These are phyloP conservation scores for Stachybotrys echinatus DNA, from an alignment of 2,329 filamentous ascomycete species.

Conservation along the genomic window DNA sequence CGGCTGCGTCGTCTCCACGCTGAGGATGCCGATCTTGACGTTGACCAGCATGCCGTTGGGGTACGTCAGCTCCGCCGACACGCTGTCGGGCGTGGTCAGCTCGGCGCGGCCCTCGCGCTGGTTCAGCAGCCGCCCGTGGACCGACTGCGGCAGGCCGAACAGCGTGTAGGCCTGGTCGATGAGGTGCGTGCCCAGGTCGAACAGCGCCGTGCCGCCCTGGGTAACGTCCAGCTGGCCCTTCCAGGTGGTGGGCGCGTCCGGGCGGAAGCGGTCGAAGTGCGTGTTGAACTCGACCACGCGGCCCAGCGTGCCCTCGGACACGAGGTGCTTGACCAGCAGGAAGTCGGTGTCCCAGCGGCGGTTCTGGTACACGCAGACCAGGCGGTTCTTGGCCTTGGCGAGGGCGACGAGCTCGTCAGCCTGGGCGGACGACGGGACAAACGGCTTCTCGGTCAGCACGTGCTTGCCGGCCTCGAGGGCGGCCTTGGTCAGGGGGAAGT, in stretches of 20 bases:
- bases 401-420: conserved; percentile 57
- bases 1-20: conserved; percentile 62
- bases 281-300: conserved; percentile 73
- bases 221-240: conserved; percentile 56
- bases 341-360: conserved; percentile 76
- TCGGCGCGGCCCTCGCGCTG: conserved; percentile 49
- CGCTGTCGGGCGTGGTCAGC: conserved; percentile 49
- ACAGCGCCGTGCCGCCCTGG: conserved; percentile 63
- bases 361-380: conserved; percentile 70
- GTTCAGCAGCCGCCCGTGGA: conserved; percentile 64
- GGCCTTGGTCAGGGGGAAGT: conserved; percentile 59
- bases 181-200: conserved; percentile 71
- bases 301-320: conserved; percentile 56
- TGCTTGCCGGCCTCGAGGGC: conserved; percentile 69
- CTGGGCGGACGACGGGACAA: conserved; percentile 66
- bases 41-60: conserved; percentile 57
- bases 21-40: conserved; percentile 64
- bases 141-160: conserved; percentile 62
- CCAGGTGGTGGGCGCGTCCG: conserved; percentile 57
- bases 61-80: conserved; percentile 65
- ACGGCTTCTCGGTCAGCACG: conserved; percentile 78
- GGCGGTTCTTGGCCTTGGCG: conserved; percentile 42
- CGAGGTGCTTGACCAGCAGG: conserved; percentile 58
- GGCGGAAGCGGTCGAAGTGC: conserved; percentile 72
- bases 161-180: conserved; percentile 69